These are phyloP conservation scores for Apiotrichum brassicae DNA, from an alignment of 1,284 basidiomycete genomes.

Conservation along the genomic window DNA sequence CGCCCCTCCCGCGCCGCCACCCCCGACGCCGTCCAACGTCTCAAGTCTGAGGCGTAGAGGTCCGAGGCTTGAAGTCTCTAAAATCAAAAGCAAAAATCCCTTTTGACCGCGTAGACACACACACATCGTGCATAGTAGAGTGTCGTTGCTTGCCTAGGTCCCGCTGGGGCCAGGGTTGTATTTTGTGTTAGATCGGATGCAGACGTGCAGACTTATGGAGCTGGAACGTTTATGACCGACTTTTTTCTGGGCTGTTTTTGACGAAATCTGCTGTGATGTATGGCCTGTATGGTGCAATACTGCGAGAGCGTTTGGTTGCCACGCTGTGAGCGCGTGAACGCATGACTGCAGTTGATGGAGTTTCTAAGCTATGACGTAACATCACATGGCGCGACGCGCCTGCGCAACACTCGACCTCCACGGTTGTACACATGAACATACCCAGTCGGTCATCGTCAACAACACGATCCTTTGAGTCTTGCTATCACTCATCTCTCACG, in stretches of 20 bases:
- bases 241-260: no score
- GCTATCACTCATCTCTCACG: background rate
- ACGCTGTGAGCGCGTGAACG: no score
- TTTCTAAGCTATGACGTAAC: background rate
- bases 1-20: conserved; percentile 14
- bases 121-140: background rate
- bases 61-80: no score
- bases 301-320: no score
- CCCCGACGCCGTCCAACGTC: conserved; percentile 22
- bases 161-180: conserved; percentile 1
- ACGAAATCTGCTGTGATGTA: no score
- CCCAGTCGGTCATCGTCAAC: no score
- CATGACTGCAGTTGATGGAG: no score
- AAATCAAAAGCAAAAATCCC: background rate
- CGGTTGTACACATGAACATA: background rate
- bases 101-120: no score
- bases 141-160: background rate
- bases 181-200: conserved; percentile 2
- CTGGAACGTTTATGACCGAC: no score
- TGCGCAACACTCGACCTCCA: background rate
- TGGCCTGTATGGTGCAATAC: no score
- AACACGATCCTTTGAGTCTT: background rate
- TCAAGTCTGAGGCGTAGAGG: conserved; percentile 24
- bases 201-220: background rate
- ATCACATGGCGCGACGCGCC: background rate